Evolutionary conservation across 805 yeast species (phyloP), one percentile per base, ranked within the genome.

Genomic region (Candida peoriensis): DNA sequence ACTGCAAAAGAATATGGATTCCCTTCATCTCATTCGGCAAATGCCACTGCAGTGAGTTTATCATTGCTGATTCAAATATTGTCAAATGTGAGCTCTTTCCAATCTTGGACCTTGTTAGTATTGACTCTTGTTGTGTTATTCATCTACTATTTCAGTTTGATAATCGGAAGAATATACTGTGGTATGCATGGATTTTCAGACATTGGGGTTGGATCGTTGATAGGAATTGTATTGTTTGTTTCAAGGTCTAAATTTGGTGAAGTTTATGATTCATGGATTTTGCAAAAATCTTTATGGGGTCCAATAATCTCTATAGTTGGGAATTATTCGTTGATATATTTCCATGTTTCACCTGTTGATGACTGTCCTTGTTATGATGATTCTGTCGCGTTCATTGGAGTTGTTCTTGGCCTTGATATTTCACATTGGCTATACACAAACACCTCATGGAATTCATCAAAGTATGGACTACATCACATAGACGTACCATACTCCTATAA

Each of bases 151-250:
- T 39, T 68, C 24, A 75, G 88, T 7, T 64, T 93, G 40, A 72
- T 84, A 2, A 55, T 76, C 41, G 98, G 98, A 13, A 68, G 98
- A 37, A 52, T 90, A 8, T 90, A 93, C 61, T 88, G 96, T 57
- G 98, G 98, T 4, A 90, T 90, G 98, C 98, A 93, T 61, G 97
- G 98, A 3, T 72, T 84, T 40, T 59, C 83, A 16, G 98, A 93
- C 55, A 67, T 93, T 3, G 33, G 61, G 1, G 54, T 73, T 14
- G 98, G 98, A 6, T 60, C 74, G 0, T 1, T 72, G 0, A 61
- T 87, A 13, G 98, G 98, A 0, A 32, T 62, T 0, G 24, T 60
- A 0, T 64, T 81, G 23, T 74, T 74, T 42, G 29, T 66, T n/a
- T 50, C 70, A 16, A 63, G 95, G 33, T 44, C 53, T 28, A 41